Evolutionary conservation across 768 basidiomycete species (phyloP), one percentile per base, ranked within the genome.

Genomic region (Pholiota molesta): DNA sequence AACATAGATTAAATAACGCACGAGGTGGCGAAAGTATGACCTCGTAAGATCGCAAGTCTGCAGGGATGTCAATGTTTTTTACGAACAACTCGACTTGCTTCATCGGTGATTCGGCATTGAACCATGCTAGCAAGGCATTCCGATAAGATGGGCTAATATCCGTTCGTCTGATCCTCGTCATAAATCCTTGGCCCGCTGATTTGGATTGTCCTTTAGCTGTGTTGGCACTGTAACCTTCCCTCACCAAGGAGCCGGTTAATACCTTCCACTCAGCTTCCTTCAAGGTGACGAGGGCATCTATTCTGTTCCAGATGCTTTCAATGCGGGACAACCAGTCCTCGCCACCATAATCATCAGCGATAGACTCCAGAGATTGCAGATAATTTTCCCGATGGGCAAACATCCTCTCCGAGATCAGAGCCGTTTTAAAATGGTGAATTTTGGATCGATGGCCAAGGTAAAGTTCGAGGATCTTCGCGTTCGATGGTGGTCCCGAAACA

Each of bases 331-430:
- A 28, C 71, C 71, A 72, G 19, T 54, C 45, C 19, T 67, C 65
- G 1, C 71, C 67, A 4, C 71, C 71, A 39, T 72, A 72, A 45
- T 72, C 71, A 52, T 72, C 71, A 17, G 62, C 64, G 16, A 70
- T 63, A 17, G 49, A 26, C 39, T 69, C 60, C 3, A 66, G 42
- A 7, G 65, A 55, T 10, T 45, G 35, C 37, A 70, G 61, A 39
- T 61, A 62, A 5, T 52, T 53, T 2, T 26, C 29, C 33, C 49
- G 61, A 39, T 40, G 37, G 16, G 16, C 37, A 6, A 51, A 58
- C 64, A 68, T 64, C 29, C 31, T 60, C 11, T 52, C 47, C 7
- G 60, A 52, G 9, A 68, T 39, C n/a, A 40, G 37, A 11, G 54
- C 16, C 6, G 60, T 7, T 17, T 64, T 62, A 44, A 68, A 68